Base-by-base conservation (phyloP, 2,329 filamentous ascomycete genomes). In the Juglanconis juglandina region DNA sequence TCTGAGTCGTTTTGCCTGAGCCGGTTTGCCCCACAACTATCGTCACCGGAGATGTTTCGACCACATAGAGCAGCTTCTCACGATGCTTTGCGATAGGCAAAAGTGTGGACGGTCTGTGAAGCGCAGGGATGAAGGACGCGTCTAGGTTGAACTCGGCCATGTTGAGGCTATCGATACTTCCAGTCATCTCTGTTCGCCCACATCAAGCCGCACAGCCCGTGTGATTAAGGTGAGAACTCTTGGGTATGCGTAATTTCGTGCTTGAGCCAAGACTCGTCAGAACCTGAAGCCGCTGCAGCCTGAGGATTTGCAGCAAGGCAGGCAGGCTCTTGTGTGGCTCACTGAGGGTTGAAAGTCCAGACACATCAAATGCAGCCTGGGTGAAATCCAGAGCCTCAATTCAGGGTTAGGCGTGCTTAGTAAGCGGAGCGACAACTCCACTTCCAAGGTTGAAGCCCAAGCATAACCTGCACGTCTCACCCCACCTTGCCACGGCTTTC, bases 21-120 rank as follows among this genome's bases (percentile, higher is more conserved):
- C 95, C 95, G 1, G 95, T 98, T 71, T 97, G 92, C 8, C 94
- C 95, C 58, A 98, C 87, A 11, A 98, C 86, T 54, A 98, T 91
- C 0, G 91, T 94, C 60, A 98, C 88, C 0, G 90, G 88, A 65
- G 86, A 86, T 7, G 86, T 92, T 72, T 98, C 94, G 61, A 97
- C 84, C 13, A 93, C 82, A 74, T 96, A 98, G 2, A 97, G 82
- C 1, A 99, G 79, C 57, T 82, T 86, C 59, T 95, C 82, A 64
- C 86, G 87, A 68, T 98, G 89, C 66, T 90, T 89, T 37, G 93
- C 86, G 63, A 99, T 97, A 0, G 95, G 94, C 2, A 99, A 81
- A 2, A 97, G 78, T 7, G 89, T 83, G 4, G 92, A 78, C 1
- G 94, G 93, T 70, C 95, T 96, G 75, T 97, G 90, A 14, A 97